Evolutionary conservation across 352 stramenopile genomes (phyloP), one percentile per base, ranked within the genome.

Genomic region (Globisporangium solare): DNA sequence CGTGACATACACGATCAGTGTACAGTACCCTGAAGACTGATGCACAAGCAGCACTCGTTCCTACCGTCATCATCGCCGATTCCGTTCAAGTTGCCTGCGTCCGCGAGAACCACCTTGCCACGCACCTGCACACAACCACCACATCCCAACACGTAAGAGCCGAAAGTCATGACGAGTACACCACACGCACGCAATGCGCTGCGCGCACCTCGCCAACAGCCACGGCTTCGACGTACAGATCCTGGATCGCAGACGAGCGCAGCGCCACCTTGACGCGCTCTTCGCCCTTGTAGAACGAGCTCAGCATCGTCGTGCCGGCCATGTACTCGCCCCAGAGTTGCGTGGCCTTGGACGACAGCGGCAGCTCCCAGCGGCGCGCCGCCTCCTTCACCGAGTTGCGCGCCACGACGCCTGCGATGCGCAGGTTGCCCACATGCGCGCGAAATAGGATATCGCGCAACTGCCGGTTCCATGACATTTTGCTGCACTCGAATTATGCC

Each of bases 271-370:
- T 90, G 57, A 95, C 68, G 49, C 85, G 85, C 67, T 95, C 85
- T 56, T 95, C 81, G 55, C 81, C 79, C 59, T 95, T 95, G 62
- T 82, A 93, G 62, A 95, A 91, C 6, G 85, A 83, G 67, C 82
- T 88, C n/a, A 93, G 63, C 85, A 95, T 95, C 51, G 69, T 69
- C 12, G 79, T 88, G 46, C 83, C 85, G 6, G 71, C 80, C 85
- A 95, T 95, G 68, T 95, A 95, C 63, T 95, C 83, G n/a, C 68
- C 80, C 85, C 85, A 95, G 39, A 91, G 54, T 24, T 74, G 83
- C 41, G 73, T 83, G 11, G 78, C 57, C 46, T 75, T 60, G 1
- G 72, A 76, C 1, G 60, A 56, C 0, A 73, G 51, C 17, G 71
- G 69, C 14, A 86, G 57, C n/a, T 65, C 35, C 85, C 83, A 95